Conservation (phyloP, 73 alveolate genomes). For the Paramecium pentaurelia region DNA sequence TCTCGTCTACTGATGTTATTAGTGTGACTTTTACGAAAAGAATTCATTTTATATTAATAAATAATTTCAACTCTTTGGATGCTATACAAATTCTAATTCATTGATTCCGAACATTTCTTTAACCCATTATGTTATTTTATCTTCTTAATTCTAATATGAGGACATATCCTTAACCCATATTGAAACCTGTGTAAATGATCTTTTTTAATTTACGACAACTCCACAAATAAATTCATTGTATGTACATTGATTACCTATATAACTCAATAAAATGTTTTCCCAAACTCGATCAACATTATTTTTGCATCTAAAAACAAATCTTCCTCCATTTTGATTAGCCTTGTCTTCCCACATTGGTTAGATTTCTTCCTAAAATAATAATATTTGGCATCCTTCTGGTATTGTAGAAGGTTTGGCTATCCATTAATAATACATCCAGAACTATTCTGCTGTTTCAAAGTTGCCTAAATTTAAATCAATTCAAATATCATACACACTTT, state of each 20-base stretch:
- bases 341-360: slow-evolving; percentile 46
- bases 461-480: not conserved
- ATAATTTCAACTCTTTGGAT: slow-evolving; percentile 38
- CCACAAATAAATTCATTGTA: slow-evolving; percentile 10
- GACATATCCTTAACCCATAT: slow-evolving; percentile 29
- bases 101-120: not conserved
- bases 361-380: slow-evolving; percentile 8
- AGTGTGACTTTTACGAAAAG: not conserved
- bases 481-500: not conserved
- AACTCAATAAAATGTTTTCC: not conserved
- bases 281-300: slow-evolving; percentile 3
- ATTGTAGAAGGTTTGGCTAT: not conserved
- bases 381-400: slow-evolving; percentile 37
- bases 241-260: slow-evolving; percentile 4
- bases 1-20: not conserved
- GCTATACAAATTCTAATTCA: slow-evolving; percentile 32
- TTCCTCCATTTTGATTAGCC: slow-evolving; percentile 30
- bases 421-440: not conserved
- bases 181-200: slow-evolving; percentile 7
- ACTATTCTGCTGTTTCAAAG: slow-evolving; percentile 14
- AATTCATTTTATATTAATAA: not conserved
- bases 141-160: not conserved
- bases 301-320: slow-evolving; percentile 33
- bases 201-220: not conserved
- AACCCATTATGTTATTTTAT: not conserved